A percentile compares a stretch with the other conserved stretches of the same genome.
Evolutionary conservation across 2,329 filamentous ascomycete genomes (phyloP).

Genomic region (Aspergillus piperis): DNA sequence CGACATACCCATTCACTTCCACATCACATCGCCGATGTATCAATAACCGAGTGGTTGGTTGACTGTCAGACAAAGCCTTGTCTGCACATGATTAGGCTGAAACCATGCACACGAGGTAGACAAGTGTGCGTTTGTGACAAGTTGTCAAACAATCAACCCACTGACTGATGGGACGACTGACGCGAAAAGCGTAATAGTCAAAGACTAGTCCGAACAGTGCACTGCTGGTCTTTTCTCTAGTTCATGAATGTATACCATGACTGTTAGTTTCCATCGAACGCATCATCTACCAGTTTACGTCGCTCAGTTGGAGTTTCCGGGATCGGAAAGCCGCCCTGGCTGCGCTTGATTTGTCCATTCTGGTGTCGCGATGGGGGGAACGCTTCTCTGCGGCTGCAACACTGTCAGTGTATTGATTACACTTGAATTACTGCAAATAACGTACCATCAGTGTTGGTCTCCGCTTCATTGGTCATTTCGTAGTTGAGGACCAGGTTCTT

Average conservation of each 20-base stretch:
- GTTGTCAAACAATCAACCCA: background rate
- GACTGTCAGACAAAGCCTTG: too few relatives aligned
- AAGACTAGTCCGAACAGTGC: background rate
- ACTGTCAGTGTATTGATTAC: constrained; percentile 31
- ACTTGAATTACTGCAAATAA: constrained; percentile 28
- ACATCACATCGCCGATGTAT: background rate
- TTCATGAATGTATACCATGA: too few relatives aligned
- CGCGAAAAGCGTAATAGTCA: background rate
- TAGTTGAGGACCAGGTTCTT: constrained; percentile 97
- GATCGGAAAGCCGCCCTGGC: constrained; percentile 77
- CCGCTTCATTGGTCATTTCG: constrained; percentile 79
- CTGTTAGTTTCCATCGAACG: background rate
- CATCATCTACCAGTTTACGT: constrained; percentile 84
- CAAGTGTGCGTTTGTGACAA: background rate
- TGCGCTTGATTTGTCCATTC: constrained; percentile 58
- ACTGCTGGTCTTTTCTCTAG: background rate
- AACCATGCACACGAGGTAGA: too few relatives aligned
- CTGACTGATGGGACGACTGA: background rate
- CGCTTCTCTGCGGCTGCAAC: constrained; percentile 44
- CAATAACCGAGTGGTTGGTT: background rate
- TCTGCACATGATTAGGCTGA: too few relatives aligned
- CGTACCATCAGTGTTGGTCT: constrained; percentile 74
- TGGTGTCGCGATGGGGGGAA: constrained; percentile 43
- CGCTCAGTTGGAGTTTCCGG: constrained; percentile 89
- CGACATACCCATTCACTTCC: background rate